Evolutionary conservation across 352 stramenopile genomes (phyloP), one percentile per base, ranked within the genome.

Genomic region (Pythium dissimile): DNA sequence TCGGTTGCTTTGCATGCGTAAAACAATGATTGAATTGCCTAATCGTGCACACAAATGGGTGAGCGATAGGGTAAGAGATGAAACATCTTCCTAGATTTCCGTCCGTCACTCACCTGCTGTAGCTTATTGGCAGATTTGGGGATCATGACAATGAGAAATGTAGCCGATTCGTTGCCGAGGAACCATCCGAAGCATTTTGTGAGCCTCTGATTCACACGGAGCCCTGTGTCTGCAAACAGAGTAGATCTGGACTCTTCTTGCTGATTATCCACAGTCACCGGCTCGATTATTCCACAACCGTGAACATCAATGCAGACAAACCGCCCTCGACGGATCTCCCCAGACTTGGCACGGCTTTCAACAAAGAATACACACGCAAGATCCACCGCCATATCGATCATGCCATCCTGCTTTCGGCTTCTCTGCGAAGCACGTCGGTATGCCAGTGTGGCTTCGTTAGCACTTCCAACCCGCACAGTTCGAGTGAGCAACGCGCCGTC

Each of bases 1-100:
- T 91, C 80, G 52, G 89, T 91, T 12, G 81, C 79, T 38, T 88
- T 89, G 68, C 79, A 91, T 2, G 79, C 83, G 51, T 89, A 93
- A 64, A 93, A 49, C 10, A 93, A 60, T 12, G 79, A 82, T 35
- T 90, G 80, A 35, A 93, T 90, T 5, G 80, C 82, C 80, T 92
- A 61, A 23, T 34, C 23, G 37, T 16, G 47, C 6, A 26, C 59
- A 8, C 3, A 44, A 28, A n/a, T n/a, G n/a, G n/a, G n/a, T n/a
- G n/a, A n/a, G n/a, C n/a, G n/a, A n/a, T 15, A 41, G 6, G 5
- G 12, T 3, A 41, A 20, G 34, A 18, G 13, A 41, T 41, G 12
- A 15, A 41, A 15, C 5, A 18, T 6, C 20, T 5, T 15, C 34
- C 12, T 5, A 4, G 34, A 12, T 6, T 8, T 41, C 18, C 8